A percentile compares a stretch with the other conserved stretches of the same genome.
Conservation (phyloP, 2,329 filamentous ascomycete species). For the Trichoderma sp. region DNA sequence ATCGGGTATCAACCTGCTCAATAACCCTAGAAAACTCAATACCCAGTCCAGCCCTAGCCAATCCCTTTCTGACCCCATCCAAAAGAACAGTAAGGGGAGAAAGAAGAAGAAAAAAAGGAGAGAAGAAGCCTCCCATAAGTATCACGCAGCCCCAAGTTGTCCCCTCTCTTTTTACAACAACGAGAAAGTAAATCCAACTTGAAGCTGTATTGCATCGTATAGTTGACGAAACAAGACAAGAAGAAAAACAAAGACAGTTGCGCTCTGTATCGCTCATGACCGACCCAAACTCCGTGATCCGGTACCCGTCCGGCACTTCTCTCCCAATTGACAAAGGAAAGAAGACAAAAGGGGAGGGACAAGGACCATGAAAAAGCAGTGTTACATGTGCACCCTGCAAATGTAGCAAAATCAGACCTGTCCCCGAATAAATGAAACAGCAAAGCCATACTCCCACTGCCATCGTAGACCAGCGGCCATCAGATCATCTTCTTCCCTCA, state of each 20-base stretch:
- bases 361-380: background rate
- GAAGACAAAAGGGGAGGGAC: background rate
- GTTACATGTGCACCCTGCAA: background rate
- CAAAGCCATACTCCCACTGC: background rate
- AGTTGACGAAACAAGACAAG: background rate
- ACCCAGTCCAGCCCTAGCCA: background rate
- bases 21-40: conserved; percentile 34
- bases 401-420: conserved; percentile 1
- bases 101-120: background rate
- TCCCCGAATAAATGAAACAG: background rate
- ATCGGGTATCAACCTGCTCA: conserved; percentile 42
- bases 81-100: background rate
- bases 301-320: background rate
- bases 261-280: conserved; percentile 13
- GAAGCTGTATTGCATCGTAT: background rate
- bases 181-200: conserved; percentile 5
- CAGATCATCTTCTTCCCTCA: conserved; percentile 29
- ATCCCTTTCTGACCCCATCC: conserved; percentile 1
- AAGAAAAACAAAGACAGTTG: background rate
- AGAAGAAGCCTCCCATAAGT: background rate
- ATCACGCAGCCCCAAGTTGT: background rate
- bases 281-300: conserved; percentile 19
- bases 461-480: background rate
- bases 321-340: background rate
- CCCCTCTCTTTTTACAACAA: background rate